Base-by-base conservation (phyloP, 129 eudicot genomes). In the Ambrosia trifida region DNA sequence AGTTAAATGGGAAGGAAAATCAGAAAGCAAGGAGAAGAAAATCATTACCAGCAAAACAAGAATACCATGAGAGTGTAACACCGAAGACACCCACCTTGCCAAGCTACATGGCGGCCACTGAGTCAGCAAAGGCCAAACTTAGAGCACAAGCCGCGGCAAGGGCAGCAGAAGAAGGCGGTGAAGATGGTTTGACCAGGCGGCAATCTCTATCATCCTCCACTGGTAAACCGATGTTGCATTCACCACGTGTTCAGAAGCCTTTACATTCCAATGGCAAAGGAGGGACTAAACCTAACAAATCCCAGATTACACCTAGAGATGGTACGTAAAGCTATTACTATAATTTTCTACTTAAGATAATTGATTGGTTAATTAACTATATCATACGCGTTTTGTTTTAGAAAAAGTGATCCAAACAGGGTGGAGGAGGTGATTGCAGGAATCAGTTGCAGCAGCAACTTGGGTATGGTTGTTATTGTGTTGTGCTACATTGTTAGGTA, bases 21-120 rank as follows among this genome's bases (percentile, higher is more conserved):
- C 83, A 79, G 33, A 91, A 80, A 71, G 64, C 81, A 11, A 73
- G 88, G 82, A 87, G 90, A 84, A 85, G 97, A 81, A 87, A 76
- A 18, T 87, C 97, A 32, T 81, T 82, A 30, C 88, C 95, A 11
- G 78, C 82, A 57, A 91, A 88, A 80, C 92, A 80, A 64, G 97
- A 91, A 70, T 72, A 58, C 20, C 35, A 53, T 72, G 97, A 91
- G 82, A 86, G 78, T 71, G 83, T 78, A 33, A 65, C 88, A 14
- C 85, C 84, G 78, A 91, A 86, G 51, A 54, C 91, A 20, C 94
- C 91, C 3, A 83, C 86, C n/a, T 69, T 91, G 87, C 97, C 97
- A 16, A 91, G 97, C 64, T 91, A 91, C 72, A 91, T 91, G 97
- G 87, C 87, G n/a, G 97, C 97, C 11, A 91, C 97, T 58, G 82